phyloP scores from a whole-genome alignment of 805 yeast genomes.

The Metschnikowia drakensbergensis region DNA sequence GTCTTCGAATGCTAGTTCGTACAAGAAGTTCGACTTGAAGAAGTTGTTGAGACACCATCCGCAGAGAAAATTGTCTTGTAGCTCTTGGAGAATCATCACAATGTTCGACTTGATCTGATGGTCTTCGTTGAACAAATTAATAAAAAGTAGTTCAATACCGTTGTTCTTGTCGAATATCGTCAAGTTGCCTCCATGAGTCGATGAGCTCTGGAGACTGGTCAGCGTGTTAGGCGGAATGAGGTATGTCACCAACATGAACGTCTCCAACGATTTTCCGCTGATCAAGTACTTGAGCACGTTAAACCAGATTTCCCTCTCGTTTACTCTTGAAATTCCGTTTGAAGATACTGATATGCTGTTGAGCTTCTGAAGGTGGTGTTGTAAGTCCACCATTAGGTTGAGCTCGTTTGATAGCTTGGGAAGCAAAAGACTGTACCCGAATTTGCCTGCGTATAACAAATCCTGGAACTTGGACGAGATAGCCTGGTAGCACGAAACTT shows the following conservation, averaged over 20 bases:
- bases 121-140: slow-evolving; percentile 41
- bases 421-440: slow-evolving; percentile 31
- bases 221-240: slow-evolving; percentile 40
- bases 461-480: slow-evolving; percentile 34
- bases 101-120: slow-evolving; percentile 38
- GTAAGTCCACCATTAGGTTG: slow-evolving; percentile 40
- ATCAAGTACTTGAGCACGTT: slow-evolving; percentile 40
- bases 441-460: slow-evolving; percentile 28
- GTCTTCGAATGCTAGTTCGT: slow-evolving; percentile 39
- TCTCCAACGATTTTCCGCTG: slow-evolving; percentile 39
- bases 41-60: slow-evolving; percentile 43
- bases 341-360: slow-evolving; percentile 18
- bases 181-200: slow-evolving; percentile 37
- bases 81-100: slow-evolving; percentile 41
- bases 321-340: slow-evolving; percentile 15
- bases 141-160: slow-evolving; percentile 39
- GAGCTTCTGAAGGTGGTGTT: slow-evolving; percentile 38
- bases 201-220: slow-evolving; percentile 35
- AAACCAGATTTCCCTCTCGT: slow-evolving; percentile 39
- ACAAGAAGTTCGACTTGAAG: slow-evolving; percentile 35
- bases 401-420: slow-evolving; percentile 39
- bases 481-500: slow-evolving; percentile 40
- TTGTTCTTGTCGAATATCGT: slow-evolving; percentile 43
- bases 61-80: slow-evolving; percentile 41
- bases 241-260: slow-evolving; percentile 37